Conservation (phyloP, 2,329 filamentous ascomycete genomes). For the Beauveria pseudobassiana region DNA sequence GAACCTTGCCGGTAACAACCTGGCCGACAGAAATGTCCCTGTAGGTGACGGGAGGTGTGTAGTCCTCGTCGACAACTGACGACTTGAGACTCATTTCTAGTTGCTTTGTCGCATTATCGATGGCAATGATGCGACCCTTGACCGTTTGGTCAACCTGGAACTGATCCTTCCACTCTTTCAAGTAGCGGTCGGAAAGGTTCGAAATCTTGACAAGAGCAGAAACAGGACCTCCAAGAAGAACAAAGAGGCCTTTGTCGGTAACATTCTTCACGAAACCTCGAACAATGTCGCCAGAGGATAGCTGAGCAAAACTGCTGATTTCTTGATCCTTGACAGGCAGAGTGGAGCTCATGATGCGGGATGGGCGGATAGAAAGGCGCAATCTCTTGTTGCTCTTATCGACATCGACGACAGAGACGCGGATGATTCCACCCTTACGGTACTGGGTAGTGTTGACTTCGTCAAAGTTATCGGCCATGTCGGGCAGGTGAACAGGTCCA, state of each 20-base stretch:
- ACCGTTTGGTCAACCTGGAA: slow-evolving; percentile 89
- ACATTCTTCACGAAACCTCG: slow-evolving; percentile 91
- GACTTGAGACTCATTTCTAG: slow-evolving; percentile 82
- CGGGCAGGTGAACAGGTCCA: slow-evolving; percentile 72
- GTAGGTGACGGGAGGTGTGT: slow-evolving; percentile 64
- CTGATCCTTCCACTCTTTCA: slow-evolving; percentile 92
- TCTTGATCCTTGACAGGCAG: slow-evolving; percentile 75
- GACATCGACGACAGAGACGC: slow-evolving; percentile 75
- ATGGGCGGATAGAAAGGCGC: slow-evolving; percentile 74
- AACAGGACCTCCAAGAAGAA: slow-evolving; percentile 72
- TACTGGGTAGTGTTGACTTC: slow-evolving; percentile 68
- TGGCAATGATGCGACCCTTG: slow-evolving; percentile 70
- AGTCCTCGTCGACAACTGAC: slow-evolving; percentile 74
- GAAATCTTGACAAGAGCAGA: slow-evolving; percentile 78
- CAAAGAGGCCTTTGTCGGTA: slow-evolving; percentile 80
- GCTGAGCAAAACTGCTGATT: slow-evolving; percentile 60
- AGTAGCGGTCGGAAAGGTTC: slow-evolving; percentile 80
- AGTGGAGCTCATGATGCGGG: slow-evolving; percentile 80
- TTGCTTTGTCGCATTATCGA: slow-evolving; percentile 62
- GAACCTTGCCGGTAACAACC: slow-evolving; percentile 79
- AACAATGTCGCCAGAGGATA: slow-evolving; percentile 70
- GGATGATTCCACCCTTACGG: slow-evolving; percentile 77
- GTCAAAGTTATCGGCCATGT: slow-evolving; percentile 80
- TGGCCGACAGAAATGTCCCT: slow-evolving; percentile 74
- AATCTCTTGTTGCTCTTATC: slow-evolving; percentile 81